A percentile compares a stretch with the other conserved stretches of the same genome.
phyloP scores from a whole-genome alignment of 2,329 filamentous ascomycete species.

The Calonectria henricotiae region DNA sequence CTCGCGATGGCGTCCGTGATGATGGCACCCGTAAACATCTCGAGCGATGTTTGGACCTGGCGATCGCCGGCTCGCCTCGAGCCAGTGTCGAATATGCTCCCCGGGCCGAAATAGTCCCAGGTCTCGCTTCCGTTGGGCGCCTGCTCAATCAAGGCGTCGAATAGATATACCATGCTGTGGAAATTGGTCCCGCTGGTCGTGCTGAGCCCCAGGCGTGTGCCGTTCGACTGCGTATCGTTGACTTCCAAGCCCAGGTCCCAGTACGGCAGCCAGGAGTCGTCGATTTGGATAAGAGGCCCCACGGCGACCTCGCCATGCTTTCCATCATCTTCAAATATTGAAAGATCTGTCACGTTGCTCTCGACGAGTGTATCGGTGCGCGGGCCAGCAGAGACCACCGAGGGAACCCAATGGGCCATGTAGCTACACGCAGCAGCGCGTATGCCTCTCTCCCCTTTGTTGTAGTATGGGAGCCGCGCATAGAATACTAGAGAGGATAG shows the following conservation, averaged over 20 bases:
- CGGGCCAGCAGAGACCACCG: not conserved
- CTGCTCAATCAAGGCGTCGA: not conserved
- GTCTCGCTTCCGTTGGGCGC: not conserved
- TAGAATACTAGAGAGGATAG: not conserved
- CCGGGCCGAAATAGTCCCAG: not conserved
- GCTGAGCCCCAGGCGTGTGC: not conserved
- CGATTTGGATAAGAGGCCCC: not conserved
- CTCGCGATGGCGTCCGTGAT: not conserved
- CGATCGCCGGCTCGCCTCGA: not conserved
- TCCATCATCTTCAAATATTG: not conserved
- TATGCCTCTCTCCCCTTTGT: not conserved
- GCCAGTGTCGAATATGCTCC: not conserved
- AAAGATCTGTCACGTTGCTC: not conserved
- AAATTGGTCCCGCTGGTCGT: not conserved
- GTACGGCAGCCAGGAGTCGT: slow-evolving; percentile 1
- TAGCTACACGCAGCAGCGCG: not conserved
- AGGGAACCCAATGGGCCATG: not conserved
- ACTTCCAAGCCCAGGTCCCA: not conserved
- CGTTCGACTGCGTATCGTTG: not conserved
- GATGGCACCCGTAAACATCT: not conserved
- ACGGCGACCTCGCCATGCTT: not conserved
- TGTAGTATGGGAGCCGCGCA: not conserved
- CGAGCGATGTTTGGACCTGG: not conserved
- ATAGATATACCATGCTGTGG: not conserved
- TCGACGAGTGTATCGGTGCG: not conserved